phyloP scores from a whole-genome alignment of 371 early-diverging fungal genomes.

The Zopfochytrium polystomum region DNA sequence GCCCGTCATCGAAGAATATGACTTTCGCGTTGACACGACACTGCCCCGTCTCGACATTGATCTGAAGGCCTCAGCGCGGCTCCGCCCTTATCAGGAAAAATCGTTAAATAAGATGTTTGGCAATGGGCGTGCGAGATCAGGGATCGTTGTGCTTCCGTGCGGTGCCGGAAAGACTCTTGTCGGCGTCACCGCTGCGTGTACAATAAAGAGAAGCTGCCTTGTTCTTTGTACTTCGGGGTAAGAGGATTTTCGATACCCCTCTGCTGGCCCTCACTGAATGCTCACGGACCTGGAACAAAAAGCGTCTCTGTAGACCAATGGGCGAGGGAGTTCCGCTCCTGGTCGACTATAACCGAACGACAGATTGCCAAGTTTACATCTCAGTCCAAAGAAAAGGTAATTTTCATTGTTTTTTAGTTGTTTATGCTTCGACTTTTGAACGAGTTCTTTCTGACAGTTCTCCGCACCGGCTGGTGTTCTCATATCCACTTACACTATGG shows the following conservation, averaged over 20 bases:
- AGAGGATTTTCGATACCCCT: too few species aligned
- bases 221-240: conserved; percentile 98
- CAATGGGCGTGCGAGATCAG: conserved; percentile 94
- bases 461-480: conserved; percentile 72
- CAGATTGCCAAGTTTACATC: conserved; percentile 97
- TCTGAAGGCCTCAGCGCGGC: conserved; percentile 91
- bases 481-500: conserved; percentile 98
- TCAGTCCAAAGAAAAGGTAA: conserved; percentile 85
- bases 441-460: background rate
- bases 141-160: conserved; percentile 99
- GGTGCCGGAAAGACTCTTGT: conserved; percentile 99
- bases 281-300: too few species aligned
- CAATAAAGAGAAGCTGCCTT: conserved; percentile 95
- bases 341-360: conserved; percentile 90
- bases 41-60: conserved; percentile 92
- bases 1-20: conserved; percentile 99
- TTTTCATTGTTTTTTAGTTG: conserved; percentile 11
- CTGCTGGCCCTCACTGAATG: too few species aligned
- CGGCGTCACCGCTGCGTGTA: conserved; percentile 99
- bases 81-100: conserved; percentile 99
- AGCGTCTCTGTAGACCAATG: conserved; percentile 98
- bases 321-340: conserved; percentile 94
- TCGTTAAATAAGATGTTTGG: conserved; percentile 99
- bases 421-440: conserved; percentile 7
- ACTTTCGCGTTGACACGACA: conserved; percentile 90